Conservation (phyloP, 495 filamentous ascomycete species). For the Amphirosellinia nigrospora region DNA sequence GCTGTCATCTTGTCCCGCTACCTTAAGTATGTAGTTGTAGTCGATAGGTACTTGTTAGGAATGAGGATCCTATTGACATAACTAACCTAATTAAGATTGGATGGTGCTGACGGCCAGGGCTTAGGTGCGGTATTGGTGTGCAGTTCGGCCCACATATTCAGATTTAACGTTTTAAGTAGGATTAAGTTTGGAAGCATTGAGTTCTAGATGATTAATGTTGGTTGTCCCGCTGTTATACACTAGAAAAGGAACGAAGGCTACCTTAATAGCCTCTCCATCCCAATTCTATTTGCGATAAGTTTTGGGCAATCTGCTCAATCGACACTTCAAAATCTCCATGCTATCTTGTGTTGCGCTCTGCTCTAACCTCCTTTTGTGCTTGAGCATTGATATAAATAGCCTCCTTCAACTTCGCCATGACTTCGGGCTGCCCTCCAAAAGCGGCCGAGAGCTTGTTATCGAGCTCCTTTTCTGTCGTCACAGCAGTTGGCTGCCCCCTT, state of each 20-base stretch:
- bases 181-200: background rate
- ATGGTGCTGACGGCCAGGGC: conserved; percentile 4
- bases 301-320: background rate
- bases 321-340: background rate
- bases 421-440: conserved; percentile 55
- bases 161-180: background rate
- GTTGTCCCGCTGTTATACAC: background rate
- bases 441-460: conserved; percentile 51
- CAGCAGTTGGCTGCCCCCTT: conserved; percentile 45
- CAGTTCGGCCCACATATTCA: background rate
- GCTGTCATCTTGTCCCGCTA: background rate
- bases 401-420: conserved; percentile 56
- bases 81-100: background rate
- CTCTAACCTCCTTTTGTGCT: conserved; percentile 43
- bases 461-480: conserved; percentile 52
- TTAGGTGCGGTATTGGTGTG: background rate
- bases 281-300: background rate
- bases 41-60: background rate
- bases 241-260: background rate
- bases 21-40: no score
- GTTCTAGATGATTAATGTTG: background rate
- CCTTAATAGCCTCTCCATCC: background rate
- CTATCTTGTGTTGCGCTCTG: conserved; percentile 40
- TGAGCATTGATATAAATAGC: conserved; percentile 54
- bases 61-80: background rate